phyloP scores from a whole-genome alignment of 208 protist species.

The Acanthamoeba healyi region DNA sequence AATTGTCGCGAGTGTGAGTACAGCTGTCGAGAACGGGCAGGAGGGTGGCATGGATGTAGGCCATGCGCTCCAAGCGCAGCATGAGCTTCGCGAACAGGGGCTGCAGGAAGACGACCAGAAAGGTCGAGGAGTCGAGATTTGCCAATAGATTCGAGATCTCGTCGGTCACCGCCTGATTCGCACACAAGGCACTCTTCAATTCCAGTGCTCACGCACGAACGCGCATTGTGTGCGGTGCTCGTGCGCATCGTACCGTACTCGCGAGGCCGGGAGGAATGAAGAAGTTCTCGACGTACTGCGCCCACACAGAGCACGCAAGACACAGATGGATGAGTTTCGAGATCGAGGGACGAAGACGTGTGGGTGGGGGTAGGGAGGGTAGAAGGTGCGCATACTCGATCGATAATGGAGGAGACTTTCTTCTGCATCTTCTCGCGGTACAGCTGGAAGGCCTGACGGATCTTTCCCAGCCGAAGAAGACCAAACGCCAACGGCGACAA shows the following conservation, averaged over 20 bases:
- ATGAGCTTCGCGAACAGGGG: not conserved
- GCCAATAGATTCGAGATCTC: constrained; percentile 36
- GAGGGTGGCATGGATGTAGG: constrained; percentile 60
- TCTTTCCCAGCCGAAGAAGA: constrained; percentile 70
- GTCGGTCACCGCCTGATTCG: not conserved
- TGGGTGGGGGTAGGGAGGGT: not conserved
- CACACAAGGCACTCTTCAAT: not conserved
- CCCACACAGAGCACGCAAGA: not conserved
- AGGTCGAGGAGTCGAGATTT: not conserved
- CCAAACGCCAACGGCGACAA: constrained; percentile 51
- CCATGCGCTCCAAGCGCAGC: constrained; percentile 25
- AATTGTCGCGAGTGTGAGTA: not conserved
- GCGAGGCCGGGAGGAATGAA: not conserved
- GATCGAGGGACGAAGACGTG: not conserved
- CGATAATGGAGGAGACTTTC: not conserved
- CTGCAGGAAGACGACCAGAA: constrained; percentile 32
- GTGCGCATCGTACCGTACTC: not conserved
- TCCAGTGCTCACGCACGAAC: not conserved
- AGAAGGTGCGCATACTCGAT: not conserved
- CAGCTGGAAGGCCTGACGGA: constrained; percentile 40
- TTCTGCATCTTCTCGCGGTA: constrained; percentile 69
- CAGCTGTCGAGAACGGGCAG: constrained; percentile 61
- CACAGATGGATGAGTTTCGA: not conserved
- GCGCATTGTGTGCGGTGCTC: not conserved
- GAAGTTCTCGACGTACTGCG: constrained; percentile 3